Conservation (phyloP, 2,329 filamentous ascomycete genomes). For the Ascocoryne sarcoides region DNA sequence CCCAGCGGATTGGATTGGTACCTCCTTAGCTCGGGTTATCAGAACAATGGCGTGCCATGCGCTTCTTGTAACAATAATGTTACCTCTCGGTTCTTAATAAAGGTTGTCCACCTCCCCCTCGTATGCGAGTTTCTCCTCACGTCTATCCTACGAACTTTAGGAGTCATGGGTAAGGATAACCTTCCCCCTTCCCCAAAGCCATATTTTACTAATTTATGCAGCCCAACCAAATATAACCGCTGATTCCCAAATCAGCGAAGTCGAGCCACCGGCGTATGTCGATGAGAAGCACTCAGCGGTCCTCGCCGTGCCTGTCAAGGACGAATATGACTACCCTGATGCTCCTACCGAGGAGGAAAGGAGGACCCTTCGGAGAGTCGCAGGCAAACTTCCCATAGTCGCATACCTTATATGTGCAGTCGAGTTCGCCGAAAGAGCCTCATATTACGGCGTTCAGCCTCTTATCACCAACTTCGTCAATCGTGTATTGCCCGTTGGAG, state of each 20-base stretch:
- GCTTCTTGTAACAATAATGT: too few relatives aligned
- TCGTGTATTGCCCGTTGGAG: constrained; percentile 43
- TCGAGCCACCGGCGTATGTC: neutral
- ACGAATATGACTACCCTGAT: neutral
- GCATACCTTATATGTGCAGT: constrained; percentile 64
- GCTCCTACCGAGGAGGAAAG: constrained; percentile 49
- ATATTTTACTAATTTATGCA: too few relatives aligned
- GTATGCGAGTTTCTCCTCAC: too few relatives aligned
- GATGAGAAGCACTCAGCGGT: neutral
- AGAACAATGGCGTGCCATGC: too few relatives aligned
- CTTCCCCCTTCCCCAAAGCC: too few relatives aligned
- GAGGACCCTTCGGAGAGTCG: constrained; percentile 51
- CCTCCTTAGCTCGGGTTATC: too few relatives aligned
- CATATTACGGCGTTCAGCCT: constrained; percentile 63
- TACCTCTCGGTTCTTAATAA: too few relatives aligned
- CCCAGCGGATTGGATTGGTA: too few relatives aligned
- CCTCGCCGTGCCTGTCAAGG: neutral
- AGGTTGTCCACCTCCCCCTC: too few relatives aligned
- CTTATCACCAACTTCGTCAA: constrained; percentile 54
- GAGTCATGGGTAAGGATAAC: neutral
- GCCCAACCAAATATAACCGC: too few relatives aligned
- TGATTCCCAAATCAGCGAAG: too few relatives aligned
- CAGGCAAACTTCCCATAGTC: constrained; percentile 54
- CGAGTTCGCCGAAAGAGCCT: constrained; percentile 69
- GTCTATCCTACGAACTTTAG: neutral